Base-by-base conservation (phyloP, 345 rosid species). In the Schrenkiella parvula region DNA sequence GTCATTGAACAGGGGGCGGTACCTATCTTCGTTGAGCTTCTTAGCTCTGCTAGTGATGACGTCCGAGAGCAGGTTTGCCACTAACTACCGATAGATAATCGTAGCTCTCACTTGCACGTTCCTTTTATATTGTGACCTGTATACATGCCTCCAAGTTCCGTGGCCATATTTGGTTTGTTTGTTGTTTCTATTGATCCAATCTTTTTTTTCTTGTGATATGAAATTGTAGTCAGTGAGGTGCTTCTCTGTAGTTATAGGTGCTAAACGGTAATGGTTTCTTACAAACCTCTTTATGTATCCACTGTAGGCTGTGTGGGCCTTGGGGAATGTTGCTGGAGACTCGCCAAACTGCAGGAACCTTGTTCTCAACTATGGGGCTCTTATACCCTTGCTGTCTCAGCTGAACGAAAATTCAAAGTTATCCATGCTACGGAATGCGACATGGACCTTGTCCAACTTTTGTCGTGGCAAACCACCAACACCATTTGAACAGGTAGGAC, bases 1-100 rank as follows among this genome's bases (percentile, higher is more conserved):
- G 97, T 90, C 21, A 90, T 90, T 66, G 91, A 90, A 14, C 86
- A 80, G 4, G 93, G 93, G 60, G 97, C 97, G 6, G 86, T 90
- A 11, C 93, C 93, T 25, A 84, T 81, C 81, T 86, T 90, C 64
- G 97, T 88, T 74, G 85, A 85, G 74, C 91, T 90, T 64, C 90
- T 90, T 67, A 83, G 89, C 75, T 83, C 92, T 80, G 87, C 82
- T 56, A 85, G 85, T 69, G 97, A 90, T 79, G 97, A 90, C 79
- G 93, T 88, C 55, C 82, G 93, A 72, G 97, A 90, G 74, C 93
- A 90, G 90, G 97, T 91, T 74, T 57, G 43, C 25, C 73, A 35
- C 73, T 53, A 18, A 64, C 71, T 74, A 60, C 53, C 50, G 65
- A 34, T 70, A 29, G 44, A 41, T 48, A 14, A 1, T 23, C 57